These are phyloP conservation scores for Fusarium pseudograminearum DNA, from an alignment of 2,329 filamentous ascomycete species.

Conservation along the genomic window DNA sequence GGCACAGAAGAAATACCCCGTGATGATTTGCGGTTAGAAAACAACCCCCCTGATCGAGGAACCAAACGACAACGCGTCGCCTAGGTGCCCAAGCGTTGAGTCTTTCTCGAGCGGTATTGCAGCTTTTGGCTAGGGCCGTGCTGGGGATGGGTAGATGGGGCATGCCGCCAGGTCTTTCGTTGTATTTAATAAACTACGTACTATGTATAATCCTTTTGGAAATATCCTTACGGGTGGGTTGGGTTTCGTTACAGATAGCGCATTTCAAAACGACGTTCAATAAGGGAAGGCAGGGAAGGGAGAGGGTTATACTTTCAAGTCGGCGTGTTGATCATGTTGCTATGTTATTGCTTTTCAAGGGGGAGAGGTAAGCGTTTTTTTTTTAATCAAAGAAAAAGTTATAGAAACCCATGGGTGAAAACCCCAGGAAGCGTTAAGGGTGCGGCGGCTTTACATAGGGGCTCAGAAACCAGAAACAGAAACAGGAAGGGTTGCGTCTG, in stretches of 20 bases:
- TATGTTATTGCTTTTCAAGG: slow-evolving; percentile 3
- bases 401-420: slow-evolving; percentile 20
- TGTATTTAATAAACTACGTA: slow-evolving; percentile 14
- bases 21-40: slow-evolving; percentile 54
- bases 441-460: slow-evolving; percentile 4
- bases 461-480: slow-evolving; percentile 1
- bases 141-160: not conserved
- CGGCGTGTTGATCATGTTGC: slow-evolving; percentile 11
- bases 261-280: not conserved
- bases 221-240: not conserved
- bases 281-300: not conserved
- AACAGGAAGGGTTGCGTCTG: not conserved
- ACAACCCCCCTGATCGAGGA: slow-evolving; percentile 43
- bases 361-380: not conserved
- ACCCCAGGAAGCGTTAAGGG: not conserved
- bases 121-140: not conserved
- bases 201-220: not conserved
- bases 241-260: not conserved
- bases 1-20: slow-evolving; percentile 64
- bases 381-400: not conserved
- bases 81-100: slow-evolving; percentile 23
- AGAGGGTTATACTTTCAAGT: slow-evolving; percentile 13
- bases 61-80: slow-evolving; percentile 56
- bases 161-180: not conserved
- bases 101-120: not conserved